Evolutionary conservation across 306 rosid genomes (phyloP).

Genomic region (Vigna unguiculata): DNA sequence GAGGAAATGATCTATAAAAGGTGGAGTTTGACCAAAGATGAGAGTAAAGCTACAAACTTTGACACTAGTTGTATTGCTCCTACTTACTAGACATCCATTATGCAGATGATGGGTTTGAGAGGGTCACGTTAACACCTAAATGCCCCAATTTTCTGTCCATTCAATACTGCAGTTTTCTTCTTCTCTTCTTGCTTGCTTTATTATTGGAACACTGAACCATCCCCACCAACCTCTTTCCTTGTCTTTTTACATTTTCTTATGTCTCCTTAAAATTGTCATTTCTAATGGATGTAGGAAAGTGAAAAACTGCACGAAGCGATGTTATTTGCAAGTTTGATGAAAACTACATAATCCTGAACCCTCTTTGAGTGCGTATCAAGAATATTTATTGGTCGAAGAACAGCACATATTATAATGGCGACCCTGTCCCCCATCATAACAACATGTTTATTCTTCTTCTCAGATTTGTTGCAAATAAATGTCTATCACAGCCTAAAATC

Average conservation of each 20-base stretch:
- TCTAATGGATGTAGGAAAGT: neutral
- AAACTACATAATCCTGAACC: constrained; percentile 7
- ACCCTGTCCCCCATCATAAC: neutral
- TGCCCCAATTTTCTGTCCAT: constrained; percentile 48
- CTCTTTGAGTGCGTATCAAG: constrained; percentile 7
- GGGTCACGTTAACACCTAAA: constrained; percentile 17
- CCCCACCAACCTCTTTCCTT: neutral
- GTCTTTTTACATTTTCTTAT: neutral
- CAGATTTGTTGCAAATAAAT: neutral
- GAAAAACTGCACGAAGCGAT: neutral
- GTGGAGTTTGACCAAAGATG: constrained; percentile 28
- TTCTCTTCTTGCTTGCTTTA: constrained; percentile 45
- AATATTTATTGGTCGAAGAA: neutral
- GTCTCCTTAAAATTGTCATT: no score
- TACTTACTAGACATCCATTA: constrained; percentile 38
- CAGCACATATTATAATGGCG: neutral
- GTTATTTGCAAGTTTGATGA: neutral
- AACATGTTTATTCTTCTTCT: constrained; percentile 4
- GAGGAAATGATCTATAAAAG: neutral
- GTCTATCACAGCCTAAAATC: no score
- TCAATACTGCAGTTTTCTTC: constrained; percentile 36
- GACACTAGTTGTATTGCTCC: neutral
- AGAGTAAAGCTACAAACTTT: neutral
- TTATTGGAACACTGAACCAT: constrained; percentile 5
- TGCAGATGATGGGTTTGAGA: constrained; percentile 30